Evolutionary conservation across 371 early-diverging fungal species (phyloP).

Genomic region (Mortierella polycephala): DNA sequence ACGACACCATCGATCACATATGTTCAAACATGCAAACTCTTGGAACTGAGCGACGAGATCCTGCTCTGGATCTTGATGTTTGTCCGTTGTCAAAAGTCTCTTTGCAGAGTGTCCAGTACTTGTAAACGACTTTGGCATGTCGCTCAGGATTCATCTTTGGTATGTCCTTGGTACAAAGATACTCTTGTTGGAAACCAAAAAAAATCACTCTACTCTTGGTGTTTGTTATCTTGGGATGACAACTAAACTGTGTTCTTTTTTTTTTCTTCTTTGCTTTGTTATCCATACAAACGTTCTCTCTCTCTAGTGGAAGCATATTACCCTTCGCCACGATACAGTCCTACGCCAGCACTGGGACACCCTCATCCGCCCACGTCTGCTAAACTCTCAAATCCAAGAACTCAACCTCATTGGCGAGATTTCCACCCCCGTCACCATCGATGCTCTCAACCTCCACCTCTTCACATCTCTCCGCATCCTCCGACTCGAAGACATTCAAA

Average conservation of each 20-base stretch:
- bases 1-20: not conserved
- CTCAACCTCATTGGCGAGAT: constrained; percentile 36
- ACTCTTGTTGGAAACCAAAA: not conserved
- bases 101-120: constrained; percentile 29
- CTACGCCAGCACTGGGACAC: constrained; percentile 37
- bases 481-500: constrained; percentile 32
- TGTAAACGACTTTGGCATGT: constrained; percentile 33
- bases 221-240: not conserved
- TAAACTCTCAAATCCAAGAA: constrained; percentile 16
- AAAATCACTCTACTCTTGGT: not conserved
- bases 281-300: not conserved
- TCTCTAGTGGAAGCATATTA: constrained; percentile 36
- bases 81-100: constrained; percentile 37
- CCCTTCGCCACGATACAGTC: constrained; percentile 12
- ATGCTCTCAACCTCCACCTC: constrained; percentile 22
- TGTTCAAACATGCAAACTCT: constrained; percentile 10
- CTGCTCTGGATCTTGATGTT: constrained; percentile 34
- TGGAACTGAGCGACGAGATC: constrained; percentile 33
- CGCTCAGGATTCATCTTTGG: constrained; percentile 37
- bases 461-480: constrained; percentile 18
- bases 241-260: not conserved
- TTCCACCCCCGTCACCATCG: constrained; percentile 27
- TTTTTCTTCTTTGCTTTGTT: too few species aligned
- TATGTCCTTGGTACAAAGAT: not conserved
- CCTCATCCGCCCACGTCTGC: constrained; percentile 17